Evolutionary conservation across 2,329 filamentous ascomycete species (phyloP).

Genomic region (Clarireedia hainanense): DNA sequence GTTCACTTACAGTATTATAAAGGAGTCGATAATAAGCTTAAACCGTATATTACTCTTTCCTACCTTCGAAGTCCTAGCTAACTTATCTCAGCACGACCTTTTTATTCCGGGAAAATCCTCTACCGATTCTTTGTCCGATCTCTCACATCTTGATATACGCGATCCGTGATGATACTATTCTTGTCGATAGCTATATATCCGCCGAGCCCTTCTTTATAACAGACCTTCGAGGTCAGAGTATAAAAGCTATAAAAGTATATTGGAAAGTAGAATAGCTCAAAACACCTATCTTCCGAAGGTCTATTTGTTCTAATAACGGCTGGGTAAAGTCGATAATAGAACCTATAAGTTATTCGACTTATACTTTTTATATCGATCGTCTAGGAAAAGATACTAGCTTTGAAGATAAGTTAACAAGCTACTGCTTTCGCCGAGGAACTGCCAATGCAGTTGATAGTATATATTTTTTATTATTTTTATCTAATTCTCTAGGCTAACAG

Average conservation of each 20-base stretch:
- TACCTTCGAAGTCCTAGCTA: constrained; percentile 7
- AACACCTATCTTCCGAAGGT: constrained; percentile 15
- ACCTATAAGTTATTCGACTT: constrained; percentile 13
- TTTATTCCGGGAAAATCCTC: constrained; percentile 16
- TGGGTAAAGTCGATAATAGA: constrained; percentile 19
- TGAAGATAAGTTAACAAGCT: too few relatives aligned
- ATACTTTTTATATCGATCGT: too few relatives aligned
- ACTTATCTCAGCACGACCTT: constrained; percentile 16
- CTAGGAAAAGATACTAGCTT: too few relatives aligned
- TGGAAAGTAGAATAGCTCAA: constrained; percentile 18
- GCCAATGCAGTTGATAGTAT: too few relatives aligned
- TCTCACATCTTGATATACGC: constrained; percentile 14
- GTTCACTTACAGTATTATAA: constrained; percentile 18
- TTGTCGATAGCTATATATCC: constrained; percentile 15
- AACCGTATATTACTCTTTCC: constrained; percentile 14
- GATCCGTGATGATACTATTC: constrained; percentile 16
- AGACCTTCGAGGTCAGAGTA: constrained; percentile 8
- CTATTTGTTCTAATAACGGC: constrained; percentile 2
- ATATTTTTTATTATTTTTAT: too few relatives aligned
- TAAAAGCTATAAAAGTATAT: constrained; percentile 17
- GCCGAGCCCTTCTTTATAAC: constrained; percentile 18
- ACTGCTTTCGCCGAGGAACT: too few relatives aligned
- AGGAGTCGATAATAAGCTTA: constrained; percentile 22
- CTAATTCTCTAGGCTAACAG: too few relatives aligned
- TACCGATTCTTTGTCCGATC: constrained; percentile 21